Base-by-base conservation (phyloP, 768 basidiomycete species). In the Vararia minispora region DNA sequence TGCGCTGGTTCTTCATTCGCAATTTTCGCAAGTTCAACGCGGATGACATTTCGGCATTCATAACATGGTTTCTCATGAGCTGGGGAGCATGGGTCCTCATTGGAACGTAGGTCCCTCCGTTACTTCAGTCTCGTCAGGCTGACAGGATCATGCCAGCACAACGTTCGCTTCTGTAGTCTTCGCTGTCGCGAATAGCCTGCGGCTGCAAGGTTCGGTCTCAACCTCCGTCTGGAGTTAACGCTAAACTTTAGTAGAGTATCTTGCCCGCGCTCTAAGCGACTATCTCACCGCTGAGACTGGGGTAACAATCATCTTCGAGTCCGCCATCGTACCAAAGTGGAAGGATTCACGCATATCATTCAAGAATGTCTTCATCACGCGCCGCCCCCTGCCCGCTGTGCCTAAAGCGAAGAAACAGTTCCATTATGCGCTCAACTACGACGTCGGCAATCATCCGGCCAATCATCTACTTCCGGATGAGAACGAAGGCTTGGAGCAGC, bases 301-400 rank as follows among this genome's bases (percentile, higher is more conserved):
- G 2, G 78, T 94, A 28, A 91, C 79, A 11, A 79, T 99, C 49
- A 85, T 94, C 37, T 97, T 97, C 56, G 95, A 99, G 59, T 90
- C 87, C 4, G 95, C 95, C 22, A 92, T 98, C 50, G 92, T 98
- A 8, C 94, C 95, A 3, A 91, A 89, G 57, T 95, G 92, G 90
- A 86, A 89, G 45, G 88, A 92, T 51, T 92, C 90, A 8, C 80
- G 83, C 11, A 81, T 99, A 38, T 91, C 91, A 0, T 94, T 99
- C 71, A 89, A 89, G 56, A 95, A 97, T 49, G 92, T 98, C 30
- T 98, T 86, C 51, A 68, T 99, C 32, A 92, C 90, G 17, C 79
- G 89, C 8, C 71, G 89, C 5, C 83, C 87, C 2, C 36, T 13
- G 32, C 39, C 13, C 24, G 45, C 14, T 17, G 14, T 21, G 27